Base-by-base conservation (phyloP, 129 eudicot genomes). In the Chrysanthemum seticuspe region DNA sequence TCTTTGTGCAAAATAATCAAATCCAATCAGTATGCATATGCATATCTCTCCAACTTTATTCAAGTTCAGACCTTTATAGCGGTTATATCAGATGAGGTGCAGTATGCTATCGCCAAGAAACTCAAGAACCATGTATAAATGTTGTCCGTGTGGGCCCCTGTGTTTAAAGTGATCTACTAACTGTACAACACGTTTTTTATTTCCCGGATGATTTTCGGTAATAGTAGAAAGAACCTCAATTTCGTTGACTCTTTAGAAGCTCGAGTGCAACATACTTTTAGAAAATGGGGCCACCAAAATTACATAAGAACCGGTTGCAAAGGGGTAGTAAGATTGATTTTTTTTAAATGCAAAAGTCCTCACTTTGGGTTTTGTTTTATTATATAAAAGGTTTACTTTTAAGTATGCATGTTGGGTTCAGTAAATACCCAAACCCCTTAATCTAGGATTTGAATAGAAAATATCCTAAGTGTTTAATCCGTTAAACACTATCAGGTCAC, bases 181-280 rank as follows among this genome's bases (percentile, higher is more conserved):
- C 49, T 84, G 87, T 36, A 94, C 93, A 72, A 88, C 89, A 62
- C 62, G 86, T 54, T 85, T 94, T 14, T 61, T 70, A 55, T 88
- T 86, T 11, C 86, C 60, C 54, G 89, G 87, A 70, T 94, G 97
- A 56, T 93, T 96, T 62, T 87, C 73, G 47, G 93, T 80, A 29
- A 94, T 74, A 31, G 97, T 79, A 25, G 93, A 88, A 49, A 94
- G 90, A 13, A 94, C 78, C 76, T 94, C 97, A 31, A 94, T 94
- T 86, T 94, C 99, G 54, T 94, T 97, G 62, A 80, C 99, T 94
- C 81, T 90, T 94, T 83, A 90, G 97, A 79, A 94, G 86, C 90
- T 94, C 90, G 74, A 94, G 83, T 61, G 97, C 99, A 58, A 90
- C 97, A 68, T 82, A 94, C 44, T 54, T 73, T 96, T 94, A 72